Conservation (phyloP, 495 filamentous ascomycete genomes). For the Penicillium robsamsonii region DNA sequence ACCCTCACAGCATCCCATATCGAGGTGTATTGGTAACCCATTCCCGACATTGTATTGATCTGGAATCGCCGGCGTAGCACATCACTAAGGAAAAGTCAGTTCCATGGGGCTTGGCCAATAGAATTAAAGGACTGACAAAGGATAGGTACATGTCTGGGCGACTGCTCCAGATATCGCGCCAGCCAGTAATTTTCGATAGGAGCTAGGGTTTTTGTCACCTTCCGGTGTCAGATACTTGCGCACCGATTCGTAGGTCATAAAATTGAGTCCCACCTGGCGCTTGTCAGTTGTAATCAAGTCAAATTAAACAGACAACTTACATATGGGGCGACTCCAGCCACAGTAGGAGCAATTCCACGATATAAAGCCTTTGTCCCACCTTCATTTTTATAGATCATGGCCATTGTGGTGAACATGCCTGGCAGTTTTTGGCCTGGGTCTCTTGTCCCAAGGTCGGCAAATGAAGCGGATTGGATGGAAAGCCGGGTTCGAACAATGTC, state of each 20-base stretch:
- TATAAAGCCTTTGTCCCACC: slow-evolving; percentile 83
- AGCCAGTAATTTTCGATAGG: slow-evolving; percentile 77
- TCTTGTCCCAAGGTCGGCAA: slow-evolving; percentile 63
- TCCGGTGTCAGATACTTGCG: slow-evolving; percentile 82
- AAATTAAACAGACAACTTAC: slow-evolving; percentile 50
- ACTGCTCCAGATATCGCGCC: slow-evolving; percentile 93
- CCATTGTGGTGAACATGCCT: slow-evolving; percentile 88
- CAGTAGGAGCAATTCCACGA: slow-evolving; percentile 87
- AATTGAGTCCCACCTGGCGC: slow-evolving; percentile 84
- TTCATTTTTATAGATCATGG: slow-evolving; percentile 83
- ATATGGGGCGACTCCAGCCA: slow-evolving; percentile 94
- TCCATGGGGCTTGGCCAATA: background rate
- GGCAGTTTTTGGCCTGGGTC: slow-evolving; percentile 61
- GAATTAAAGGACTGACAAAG: slow-evolving; percentile 66
- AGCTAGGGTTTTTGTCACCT: slow-evolving; percentile 78
- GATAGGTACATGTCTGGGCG: slow-evolving; percentile 97
- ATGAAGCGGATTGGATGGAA: slow-evolving; percentile 94
- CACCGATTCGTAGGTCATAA: slow-evolving; percentile 93
- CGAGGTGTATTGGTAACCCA: slow-evolving; percentile 91
- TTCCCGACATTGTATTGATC: slow-evolving; percentile 98
- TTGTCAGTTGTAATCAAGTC: slow-evolving; percentile 16
- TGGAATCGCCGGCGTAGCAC: slow-evolving; percentile 95
- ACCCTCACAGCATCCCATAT: slow-evolving; percentile 79
- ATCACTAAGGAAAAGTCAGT: slow-evolving; percentile 55
- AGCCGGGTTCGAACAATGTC: slow-evolving; percentile 95